phyloP scores from a whole-genome alignment of 2,329 filamentous ascomycete species.

The Trichoderma aggressivum region DNA sequence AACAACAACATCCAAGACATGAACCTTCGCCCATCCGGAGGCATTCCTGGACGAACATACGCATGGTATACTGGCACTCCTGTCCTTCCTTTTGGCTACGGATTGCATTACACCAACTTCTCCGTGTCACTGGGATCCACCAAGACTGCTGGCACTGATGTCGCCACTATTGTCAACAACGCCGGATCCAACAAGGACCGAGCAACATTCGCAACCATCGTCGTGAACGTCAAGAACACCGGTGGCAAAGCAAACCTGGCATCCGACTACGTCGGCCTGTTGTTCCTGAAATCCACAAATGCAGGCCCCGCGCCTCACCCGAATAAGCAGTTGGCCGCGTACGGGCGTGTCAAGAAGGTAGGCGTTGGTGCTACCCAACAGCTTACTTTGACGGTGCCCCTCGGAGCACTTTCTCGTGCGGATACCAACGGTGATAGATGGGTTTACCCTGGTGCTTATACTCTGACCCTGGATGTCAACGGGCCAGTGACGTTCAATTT shows the following conservation, averaged over 20 bases:
- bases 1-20: conserved; percentile 54
- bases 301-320: conserved; percentile 20
- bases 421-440: conserved; percentile 20
- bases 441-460: conserved; percentile 21
- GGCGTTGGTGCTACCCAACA: conserved; percentile 12
- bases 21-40: conserved; percentile 46
- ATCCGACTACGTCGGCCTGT: conserved; percentile 21
- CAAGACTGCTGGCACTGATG: neutral
- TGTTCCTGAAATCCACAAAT: conserved; percentile 21
- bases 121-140: conserved; percentile 15
- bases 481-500: conserved; percentile 7
- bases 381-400: conserved; percentile 12
- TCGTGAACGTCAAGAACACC: conserved; percentile 10
- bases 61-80: conserved; percentile 53
- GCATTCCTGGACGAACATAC: conserved; percentile 54
- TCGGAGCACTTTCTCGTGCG: conserved; percentile 19
- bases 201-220: conserved; percentile 10
- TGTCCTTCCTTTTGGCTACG: conserved; percentile 52
- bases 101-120: conserved; percentile 58
- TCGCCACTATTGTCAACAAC: conserved; percentile 17
- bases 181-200: conserved; percentile 2
- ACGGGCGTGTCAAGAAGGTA: conserved; percentile 18
- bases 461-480: conserved; percentile 18
- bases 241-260: conserved; percentile 6
- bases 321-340: conserved; percentile 21